phyloP scores from a whole-genome alignment of 176 grass and related monocot species.

The Triticum dicoccoides region DNA sequence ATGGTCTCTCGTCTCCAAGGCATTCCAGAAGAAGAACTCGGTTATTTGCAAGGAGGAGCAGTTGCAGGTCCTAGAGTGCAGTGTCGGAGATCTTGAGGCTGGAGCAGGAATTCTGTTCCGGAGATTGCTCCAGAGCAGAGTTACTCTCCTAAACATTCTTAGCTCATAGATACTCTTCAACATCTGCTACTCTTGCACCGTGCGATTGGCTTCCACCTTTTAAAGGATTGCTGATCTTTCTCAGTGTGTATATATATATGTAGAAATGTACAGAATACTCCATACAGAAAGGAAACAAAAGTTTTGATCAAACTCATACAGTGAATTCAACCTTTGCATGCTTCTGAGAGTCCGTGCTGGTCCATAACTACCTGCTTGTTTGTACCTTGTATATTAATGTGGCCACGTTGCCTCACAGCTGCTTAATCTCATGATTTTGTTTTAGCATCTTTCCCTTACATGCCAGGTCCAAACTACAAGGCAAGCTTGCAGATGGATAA shows the following conservation, averaged over 20 bases:
- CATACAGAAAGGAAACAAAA: constrained; percentile 14
- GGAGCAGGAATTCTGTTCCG: too few relatives aligned
- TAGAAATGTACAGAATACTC: constrained; percentile 21
- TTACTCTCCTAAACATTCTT: constrained; percentile 45
- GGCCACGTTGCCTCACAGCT: too few relatives aligned
- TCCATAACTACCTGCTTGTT: too few relatives aligned
- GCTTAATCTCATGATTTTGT: too few relatives aligned
- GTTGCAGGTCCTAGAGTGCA: too few relatives aligned
- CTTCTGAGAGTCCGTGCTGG: not conserved
- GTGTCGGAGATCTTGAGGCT: too few relatives aligned
- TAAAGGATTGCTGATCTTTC: not conserved
- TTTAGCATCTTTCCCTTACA: not conserved
- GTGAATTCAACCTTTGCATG: not conserved
- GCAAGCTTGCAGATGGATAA: not conserved
- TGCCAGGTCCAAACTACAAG: not conserved
- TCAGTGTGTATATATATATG: not conserved
- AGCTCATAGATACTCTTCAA: constrained; percentile 21
- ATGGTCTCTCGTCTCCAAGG: too few relatives aligned
- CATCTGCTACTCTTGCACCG: not conserved
- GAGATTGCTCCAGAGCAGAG: too few relatives aligned
- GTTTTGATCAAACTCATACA: constrained; percentile 26
- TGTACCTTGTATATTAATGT: too few relatives aligned
- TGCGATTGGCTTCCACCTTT: not conserved
- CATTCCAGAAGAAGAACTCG: too few relatives aligned
- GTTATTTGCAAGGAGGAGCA: too few relatives aligned